Percentiles rank a stretch among this genome's conserved stretches.
phyloP scores from a whole-genome alignment of 768 basidiomycete genomes.

The Tylopilus plumbeoviolaceoides region DNA sequence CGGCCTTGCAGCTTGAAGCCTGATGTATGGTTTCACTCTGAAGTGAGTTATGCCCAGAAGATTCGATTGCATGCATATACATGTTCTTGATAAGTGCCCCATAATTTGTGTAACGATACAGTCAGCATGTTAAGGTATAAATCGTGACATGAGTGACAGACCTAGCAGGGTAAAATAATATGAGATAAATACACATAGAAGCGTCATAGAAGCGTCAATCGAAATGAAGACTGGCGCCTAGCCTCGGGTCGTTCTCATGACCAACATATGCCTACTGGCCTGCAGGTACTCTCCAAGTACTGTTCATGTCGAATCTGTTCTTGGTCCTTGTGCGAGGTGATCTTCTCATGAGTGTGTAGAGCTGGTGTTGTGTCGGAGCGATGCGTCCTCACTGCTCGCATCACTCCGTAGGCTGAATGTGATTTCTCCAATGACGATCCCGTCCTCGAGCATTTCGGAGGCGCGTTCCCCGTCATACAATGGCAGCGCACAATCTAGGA shows the following conservation, averaged over 20 bases:
- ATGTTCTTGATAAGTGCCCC: background rate
- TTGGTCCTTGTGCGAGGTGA: background rate
- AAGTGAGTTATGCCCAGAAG: background rate
- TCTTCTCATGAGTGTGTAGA: background rate
- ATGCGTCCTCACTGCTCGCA: background rate
- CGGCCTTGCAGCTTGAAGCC: background rate
- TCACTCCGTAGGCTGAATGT: conserved; percentile 15
- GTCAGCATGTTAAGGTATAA: background rate
- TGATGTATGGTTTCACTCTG: background rate
- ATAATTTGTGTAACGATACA: conserved; percentile 4
- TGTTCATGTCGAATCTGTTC: background rate
- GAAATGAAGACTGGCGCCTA: background rate
- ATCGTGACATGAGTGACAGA: background rate
- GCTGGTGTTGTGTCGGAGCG: background rate
- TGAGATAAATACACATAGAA: background rate
- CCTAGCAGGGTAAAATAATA: background rate
- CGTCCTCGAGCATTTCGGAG: conserved; percentile 14
- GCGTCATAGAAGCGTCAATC: background rate
- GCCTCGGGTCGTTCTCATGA: background rate
- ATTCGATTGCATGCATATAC: background rate
- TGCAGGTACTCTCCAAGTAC: background rate
- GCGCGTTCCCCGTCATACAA: conserved; percentile 14
- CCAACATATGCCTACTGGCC: background rate
- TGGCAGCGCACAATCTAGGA: conserved; percentile 20
- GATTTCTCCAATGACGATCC: conserved; percentile 21